A percentile compares a stretch with the other conserved stretches of the same genome.
Evolutionary conservation across 179 eudicot species (phyloP).

Genomic region (Silene vulgaris): DNA sequence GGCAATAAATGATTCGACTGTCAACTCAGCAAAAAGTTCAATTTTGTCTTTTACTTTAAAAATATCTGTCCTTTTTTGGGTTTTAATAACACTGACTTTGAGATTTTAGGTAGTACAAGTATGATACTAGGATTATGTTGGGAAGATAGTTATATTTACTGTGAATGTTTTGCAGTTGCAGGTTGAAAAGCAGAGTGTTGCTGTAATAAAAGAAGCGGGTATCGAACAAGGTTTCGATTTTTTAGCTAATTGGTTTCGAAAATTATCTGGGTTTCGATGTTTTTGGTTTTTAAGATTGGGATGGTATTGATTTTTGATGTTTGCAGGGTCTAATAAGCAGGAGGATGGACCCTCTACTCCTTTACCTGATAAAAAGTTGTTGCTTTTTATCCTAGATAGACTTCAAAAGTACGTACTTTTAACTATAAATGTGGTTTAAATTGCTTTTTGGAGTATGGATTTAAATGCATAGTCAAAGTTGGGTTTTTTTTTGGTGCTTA

Average conservation of each 20-base stretch:
- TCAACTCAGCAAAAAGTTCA: constrained; percentile 38
- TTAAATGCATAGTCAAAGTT: constrained; percentile 26
- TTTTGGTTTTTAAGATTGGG: constrained; percentile 6
- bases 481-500: constrained; percentile 31
- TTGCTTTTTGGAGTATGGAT: constrained; percentile 11
- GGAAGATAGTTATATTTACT: constrained; percentile 19
- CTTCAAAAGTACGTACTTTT: constrained; percentile 81
- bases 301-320: constrained; percentile 26
- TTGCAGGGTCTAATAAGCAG: constrained; percentile 26
- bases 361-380: constrained; percentile 93
- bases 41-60: constrained; percentile 34
- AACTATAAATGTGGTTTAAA: constrained; percentile 10
- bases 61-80: constrained; percentile 25
- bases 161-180: constrained; percentile 31
- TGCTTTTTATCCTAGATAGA: constrained; percentile 90
- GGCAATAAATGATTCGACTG: constrained; percentile 30
- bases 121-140: constrained; percentile 24
- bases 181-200: constrained; percentile 32
- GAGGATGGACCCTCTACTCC: constrained; percentile 66
- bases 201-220: constrained; percentile 22
- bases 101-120: constrained; percentile 10
- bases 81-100: constrained; percentile 16
- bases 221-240: constrained; percentile 30
- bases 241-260: constrained; percentile 5
- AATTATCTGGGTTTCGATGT: constrained; percentile 1